Evolutionary conservation across 116 monocot species (phyloP).

Genomic region (Trichopus zeylanicus): DNA sequence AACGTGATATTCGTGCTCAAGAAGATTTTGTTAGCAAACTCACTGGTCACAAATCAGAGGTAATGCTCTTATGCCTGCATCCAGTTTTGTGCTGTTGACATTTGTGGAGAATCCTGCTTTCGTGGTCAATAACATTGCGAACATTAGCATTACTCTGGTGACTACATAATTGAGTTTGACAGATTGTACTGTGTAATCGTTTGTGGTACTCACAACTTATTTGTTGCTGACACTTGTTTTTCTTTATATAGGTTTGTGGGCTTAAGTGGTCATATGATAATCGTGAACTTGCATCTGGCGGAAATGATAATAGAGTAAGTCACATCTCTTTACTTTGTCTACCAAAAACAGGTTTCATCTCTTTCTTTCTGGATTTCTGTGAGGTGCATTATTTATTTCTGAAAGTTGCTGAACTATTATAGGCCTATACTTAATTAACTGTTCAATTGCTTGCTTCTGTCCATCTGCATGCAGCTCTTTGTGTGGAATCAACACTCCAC

Average conservation of each 20-base stretch:
- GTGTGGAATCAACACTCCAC: slow-evolving; percentile 95
- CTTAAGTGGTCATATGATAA: slow-evolving; percentile 99
- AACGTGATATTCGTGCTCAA: slow-evolving; percentile 90
- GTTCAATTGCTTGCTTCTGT: not conserved
- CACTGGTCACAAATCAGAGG: slow-evolving; percentile 97
- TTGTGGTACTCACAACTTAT: no score
- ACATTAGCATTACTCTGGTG: not conserved
- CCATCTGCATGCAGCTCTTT: slow-evolving; percentile 55
- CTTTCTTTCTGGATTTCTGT: not conserved
- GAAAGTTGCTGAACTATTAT: not conserved
- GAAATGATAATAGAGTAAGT: slow-evolving; percentile 97
- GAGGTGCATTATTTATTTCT: not conserved
- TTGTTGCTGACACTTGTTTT: not conserved
- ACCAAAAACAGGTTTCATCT: not conserved
- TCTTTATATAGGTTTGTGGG: slow-evolving; percentile 70
- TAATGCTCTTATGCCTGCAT: not conserved
- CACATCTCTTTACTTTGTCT: not conserved
- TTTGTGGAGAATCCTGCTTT: not conserved
- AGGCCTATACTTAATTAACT: not conserved
- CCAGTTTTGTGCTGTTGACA: not conserved
- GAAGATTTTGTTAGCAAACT: slow-evolving; percentile 89
- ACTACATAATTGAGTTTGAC: not conserved
- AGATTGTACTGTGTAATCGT: not conserved
- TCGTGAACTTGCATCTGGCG: slow-evolving; percentile 94
- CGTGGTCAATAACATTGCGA: not conserved